Evolutionary conservation across 257 asterid genomes (phyloP), one percentile per base, ranked within the genome.

Genomic region (Capsicum pubescens): DNA sequence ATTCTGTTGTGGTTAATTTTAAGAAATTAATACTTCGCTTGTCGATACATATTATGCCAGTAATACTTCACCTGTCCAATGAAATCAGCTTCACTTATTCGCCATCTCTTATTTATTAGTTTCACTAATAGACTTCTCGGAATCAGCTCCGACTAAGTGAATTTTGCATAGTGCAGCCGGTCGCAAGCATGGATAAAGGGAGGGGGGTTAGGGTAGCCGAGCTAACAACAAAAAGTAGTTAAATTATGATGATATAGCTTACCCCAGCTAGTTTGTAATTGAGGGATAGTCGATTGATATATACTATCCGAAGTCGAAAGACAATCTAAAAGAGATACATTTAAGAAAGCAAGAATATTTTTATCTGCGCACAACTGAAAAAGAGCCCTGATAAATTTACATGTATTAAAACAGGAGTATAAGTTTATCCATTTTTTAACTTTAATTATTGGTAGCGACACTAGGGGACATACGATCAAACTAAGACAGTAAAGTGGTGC

Each of bases 241-340:
- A 74, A 26, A 76, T 54, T 52, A 76, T 76, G 61, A 50, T 54
- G 21, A 54, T 76, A 76, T 7, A 76, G 50, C 81, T 54, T 52
- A 52, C 44, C 5, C 61, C 7, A 76, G 26, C 63, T 54, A 54
- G 63, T 76, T 76, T 76, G 26, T 57, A 36, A 76, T 76, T 76
- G 81, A 76, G 48, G 64, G 26, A 54, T 4, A 52, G 64, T 14
- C 5, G 6, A 54, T 52, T 76, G 14, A 4, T 76, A 54, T 26
- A 52, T 4, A 76, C 81, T 52, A 26, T 32, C 81, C 39, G 0
- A 76, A 26, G 1, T 76, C 15, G 0, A 35, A 54, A 76, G 26
- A 76, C 81, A 76, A 54, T 26, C 48, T 76, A 54, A 57, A 54
- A 26, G 15, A 77, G 64, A 77, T 77, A 14, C 50, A 56, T 26